Percentiles rank a stretch among this genome's conserved stretches.
phyloP scores from a whole-genome alignment of 371 early-diverging fungal species.

The Capniomyces stellatus region DNA sequence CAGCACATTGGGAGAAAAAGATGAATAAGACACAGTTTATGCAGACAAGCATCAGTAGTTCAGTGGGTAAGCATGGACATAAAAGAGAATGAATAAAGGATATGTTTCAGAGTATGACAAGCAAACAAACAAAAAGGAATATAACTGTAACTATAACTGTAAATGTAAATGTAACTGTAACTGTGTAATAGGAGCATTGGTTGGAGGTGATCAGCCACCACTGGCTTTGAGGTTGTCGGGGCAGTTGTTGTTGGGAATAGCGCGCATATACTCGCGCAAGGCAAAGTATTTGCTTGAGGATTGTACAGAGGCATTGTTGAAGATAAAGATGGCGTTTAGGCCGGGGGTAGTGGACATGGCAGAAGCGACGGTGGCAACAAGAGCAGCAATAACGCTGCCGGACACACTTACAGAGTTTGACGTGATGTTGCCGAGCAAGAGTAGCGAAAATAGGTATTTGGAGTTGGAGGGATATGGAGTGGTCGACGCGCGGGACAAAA shows the following conservation, averaged over 20 bases:
- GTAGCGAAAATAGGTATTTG: conserved; percentile 24
- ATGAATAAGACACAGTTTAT: conserved; percentile 83
- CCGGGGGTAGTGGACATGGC: conserved; percentile 76
- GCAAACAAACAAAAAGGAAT: too few relatives aligned
- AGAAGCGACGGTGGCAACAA: conserved; percentile 48
- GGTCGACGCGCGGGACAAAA: background rate
- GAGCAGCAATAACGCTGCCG: conserved; percentile 68
- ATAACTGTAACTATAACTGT: background rate
- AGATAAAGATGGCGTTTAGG: conserved; percentile 83
- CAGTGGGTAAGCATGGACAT: conserved; percentile 32
- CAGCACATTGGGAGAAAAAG: conserved; percentile 94
- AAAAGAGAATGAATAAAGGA: conserved; percentile 31
- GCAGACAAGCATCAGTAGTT: conserved; percentile 67
- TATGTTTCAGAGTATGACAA: too few relatives aligned
- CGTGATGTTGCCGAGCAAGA: conserved; percentile 55
- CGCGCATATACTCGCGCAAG: conserved; percentile 90
- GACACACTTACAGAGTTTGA: conserved; percentile 80
- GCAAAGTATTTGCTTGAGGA: conserved; percentile 92
- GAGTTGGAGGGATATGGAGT: conserved; percentile 13
- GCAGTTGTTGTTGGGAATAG: conserved; percentile 91
- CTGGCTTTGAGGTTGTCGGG: conserved; percentile 89
- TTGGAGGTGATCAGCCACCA: conserved; percentile 58
- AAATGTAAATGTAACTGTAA: background rate
- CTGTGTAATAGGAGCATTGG: conserved; percentile 50
- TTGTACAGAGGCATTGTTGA: conserved; percentile 86